phyloP scores from a whole-genome alignment of 306 rosid genomes.

The Rosa multiflora region DNA sequence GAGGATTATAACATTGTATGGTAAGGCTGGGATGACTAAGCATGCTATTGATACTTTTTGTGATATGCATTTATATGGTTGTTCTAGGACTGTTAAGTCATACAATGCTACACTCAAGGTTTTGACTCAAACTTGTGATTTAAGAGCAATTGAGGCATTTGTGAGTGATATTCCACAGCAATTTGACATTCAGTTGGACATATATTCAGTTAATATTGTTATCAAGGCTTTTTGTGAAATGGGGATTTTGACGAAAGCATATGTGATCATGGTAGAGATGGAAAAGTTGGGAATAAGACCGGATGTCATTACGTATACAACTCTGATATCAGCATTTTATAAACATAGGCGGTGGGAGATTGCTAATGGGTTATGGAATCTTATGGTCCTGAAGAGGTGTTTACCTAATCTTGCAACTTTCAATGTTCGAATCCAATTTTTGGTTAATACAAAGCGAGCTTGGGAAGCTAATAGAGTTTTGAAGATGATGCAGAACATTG shows the following conservation, averaged over 20 bases:
- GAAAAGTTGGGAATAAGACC: constrained; percentile 57
- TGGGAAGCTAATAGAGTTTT: constrained; percentile 70
- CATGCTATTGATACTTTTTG: constrained; percentile 62
- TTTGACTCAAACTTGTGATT: constrained; percentile 41
- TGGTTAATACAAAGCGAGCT: constrained; percentile 45
- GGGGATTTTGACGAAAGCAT: constrained; percentile 44
- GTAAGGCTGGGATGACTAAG: constrained; percentile 64
- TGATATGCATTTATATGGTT: constrained; percentile 50
- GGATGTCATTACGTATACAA: constrained; percentile 68
- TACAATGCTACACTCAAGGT: constrained; percentile 68
- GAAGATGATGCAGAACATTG: constrained; percentile 48
- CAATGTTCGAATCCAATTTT: constrained; percentile 68
- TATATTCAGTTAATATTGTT: constrained; percentile 53
- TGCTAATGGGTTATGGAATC: constrained; percentile 82
- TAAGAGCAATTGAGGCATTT: constrained; percentile 36
- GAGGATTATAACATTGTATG: constrained; percentile 64
- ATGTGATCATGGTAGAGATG: constrained; percentile 48
- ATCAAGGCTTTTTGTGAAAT: constrained; percentile 57
- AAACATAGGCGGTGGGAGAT: constrained; percentile 39
- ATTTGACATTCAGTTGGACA: constrained; percentile 48
- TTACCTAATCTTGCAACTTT: constrained; percentile 61
- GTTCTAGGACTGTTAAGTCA: constrained; percentile 66
- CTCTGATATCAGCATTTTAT: constrained; percentile 66
- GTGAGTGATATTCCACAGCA: constrained; percentile 18
- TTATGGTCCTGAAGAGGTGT: constrained; percentile 66